Conservation (phyloP, 2,329 filamentous ascomycete species). For the Microthyrium microscopicum region DNA sequence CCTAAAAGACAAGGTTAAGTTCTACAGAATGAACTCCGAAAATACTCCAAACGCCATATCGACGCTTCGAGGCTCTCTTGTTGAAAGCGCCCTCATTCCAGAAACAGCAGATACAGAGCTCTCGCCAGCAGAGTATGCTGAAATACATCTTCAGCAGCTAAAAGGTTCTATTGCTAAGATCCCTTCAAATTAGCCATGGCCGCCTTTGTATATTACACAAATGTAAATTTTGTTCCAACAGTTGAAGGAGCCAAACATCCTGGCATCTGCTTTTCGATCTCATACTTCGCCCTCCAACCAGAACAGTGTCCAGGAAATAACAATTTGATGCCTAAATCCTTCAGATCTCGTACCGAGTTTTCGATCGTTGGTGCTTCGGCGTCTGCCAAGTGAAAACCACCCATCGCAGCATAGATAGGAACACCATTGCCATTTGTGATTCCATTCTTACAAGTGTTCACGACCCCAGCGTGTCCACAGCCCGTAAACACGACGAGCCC, state of each 20-base stretch:
- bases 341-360: constrained; percentile 31
- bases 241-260: constrained; percentile 33
- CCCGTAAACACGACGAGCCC: constrained; percentile 39
- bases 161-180: too few species aligned
- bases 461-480: constrained; percentile 38
- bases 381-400: constrained; percentile 37
- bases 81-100: too few species aligned
- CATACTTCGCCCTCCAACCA: constrained; percentile 38
- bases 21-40: too few species aligned
- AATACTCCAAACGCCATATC: too few species aligned
- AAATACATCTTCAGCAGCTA: too few species aligned
- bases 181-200: too few species aligned
- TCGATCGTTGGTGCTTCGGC: constrained; percentile 27
- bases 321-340: constrained; percentile 29
- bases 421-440: constrained; percentile 20
- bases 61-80: too few species aligned
- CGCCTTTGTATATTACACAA: not conserved
- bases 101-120: too few species aligned
- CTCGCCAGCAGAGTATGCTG: too few species aligned
- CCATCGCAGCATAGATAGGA: constrained; percentile 34
- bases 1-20: too few species aligned
- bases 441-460: constrained; percentile 34
- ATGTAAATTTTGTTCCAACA: constrained; percentile 22
- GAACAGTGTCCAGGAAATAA: constrained; percentile 39
- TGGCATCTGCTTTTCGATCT: constrained; percentile 34